These are phyloP conservation scores for Mallotus repandus DNA, from an alignment of 441 rosid species.

Conservation along the genomic window DNA sequence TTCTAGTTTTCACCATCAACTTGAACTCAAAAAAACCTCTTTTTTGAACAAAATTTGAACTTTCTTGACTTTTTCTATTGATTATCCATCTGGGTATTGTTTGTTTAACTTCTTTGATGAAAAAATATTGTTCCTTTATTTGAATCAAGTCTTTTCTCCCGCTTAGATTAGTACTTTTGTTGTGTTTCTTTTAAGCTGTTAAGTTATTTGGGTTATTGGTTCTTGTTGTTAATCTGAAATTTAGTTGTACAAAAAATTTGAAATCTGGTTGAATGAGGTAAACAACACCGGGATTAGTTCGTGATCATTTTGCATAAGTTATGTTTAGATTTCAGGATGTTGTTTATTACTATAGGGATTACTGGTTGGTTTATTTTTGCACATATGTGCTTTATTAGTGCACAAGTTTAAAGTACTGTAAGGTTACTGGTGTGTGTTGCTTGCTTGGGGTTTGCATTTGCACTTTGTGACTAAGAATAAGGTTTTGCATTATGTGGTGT, in stretches of 20 bases:
- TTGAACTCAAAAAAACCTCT: neutral
- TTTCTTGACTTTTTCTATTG: neutral
- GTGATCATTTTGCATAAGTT: neutral
- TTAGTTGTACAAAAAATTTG: neutral
- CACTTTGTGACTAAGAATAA: too few species aligned
- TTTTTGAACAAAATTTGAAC: neutral
- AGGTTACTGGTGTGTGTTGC: too few species aligned
- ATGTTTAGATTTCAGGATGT: neutral
- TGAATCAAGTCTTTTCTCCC: neutral
- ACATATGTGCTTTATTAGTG: neutral
- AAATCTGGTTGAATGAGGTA: neutral
- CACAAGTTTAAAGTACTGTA: neutral
- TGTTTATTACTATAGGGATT: neutral
- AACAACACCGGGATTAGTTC: neutral
- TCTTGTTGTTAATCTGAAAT: neutral
- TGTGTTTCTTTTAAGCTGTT: neutral
- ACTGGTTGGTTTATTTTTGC: neutral
- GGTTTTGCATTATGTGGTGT: too few species aligned
- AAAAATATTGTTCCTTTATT: neutral
- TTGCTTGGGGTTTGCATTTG: too few species aligned
- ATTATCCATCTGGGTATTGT: neutral
- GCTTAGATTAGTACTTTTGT: neutral
- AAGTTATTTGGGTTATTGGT: neutral
- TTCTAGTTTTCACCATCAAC: neutral
- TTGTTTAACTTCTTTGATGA: neutral